Conservation (phyloP, 164 flowering plant species). For the Liriodendron chinense region DNA sequence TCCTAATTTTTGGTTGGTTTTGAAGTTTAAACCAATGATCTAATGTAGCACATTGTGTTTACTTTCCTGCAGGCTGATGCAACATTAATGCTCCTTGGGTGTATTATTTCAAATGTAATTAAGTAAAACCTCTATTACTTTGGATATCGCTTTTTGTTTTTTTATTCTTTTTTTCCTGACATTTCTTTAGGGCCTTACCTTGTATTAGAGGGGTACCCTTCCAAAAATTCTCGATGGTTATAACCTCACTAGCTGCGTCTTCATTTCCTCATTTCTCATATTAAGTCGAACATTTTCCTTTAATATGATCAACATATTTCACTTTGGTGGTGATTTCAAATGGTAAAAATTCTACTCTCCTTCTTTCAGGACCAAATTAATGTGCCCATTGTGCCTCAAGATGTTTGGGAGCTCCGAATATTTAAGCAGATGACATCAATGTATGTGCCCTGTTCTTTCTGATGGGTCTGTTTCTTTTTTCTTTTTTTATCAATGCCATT, state of each 20-base stretch:
- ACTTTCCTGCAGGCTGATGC: conserved; percentile 70
- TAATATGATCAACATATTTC: not conserved
- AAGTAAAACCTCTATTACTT: not conserved
- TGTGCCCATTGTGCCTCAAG: conserved; percentile 54
- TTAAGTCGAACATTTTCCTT: not conserved
- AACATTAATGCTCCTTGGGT: conserved; percentile 68
- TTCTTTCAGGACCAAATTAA: conserved; percentile 48
- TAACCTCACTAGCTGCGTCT: not conserved
- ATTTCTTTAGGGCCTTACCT: not conserved
- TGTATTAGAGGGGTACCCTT: not conserved
- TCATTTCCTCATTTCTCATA: not conserved
- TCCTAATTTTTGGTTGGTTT: not conserved
- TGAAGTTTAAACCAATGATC: conserved; percentile 1
- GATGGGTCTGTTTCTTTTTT: not conserved
- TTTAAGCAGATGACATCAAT: conserved; percentile 61
- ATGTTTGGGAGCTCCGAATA: conserved; percentile 80
- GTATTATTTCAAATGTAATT: conserved; percentile 64
- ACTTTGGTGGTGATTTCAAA: not conserved
- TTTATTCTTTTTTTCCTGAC: not conserved
- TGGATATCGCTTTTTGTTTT: not conserved
- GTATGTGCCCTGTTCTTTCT: conserved; percentile 42
- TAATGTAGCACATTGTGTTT: conserved; percentile 6
- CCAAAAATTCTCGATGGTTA: too few species aligned
- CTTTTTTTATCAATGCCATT: not conserved
- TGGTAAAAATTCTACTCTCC: not conserved